Evolutionary conservation across 129 eudicot genomes (phyloP), one percentile per base, ranked within the genome.

Genomic region (Chrysanthemum lavandulifolium): DNA sequence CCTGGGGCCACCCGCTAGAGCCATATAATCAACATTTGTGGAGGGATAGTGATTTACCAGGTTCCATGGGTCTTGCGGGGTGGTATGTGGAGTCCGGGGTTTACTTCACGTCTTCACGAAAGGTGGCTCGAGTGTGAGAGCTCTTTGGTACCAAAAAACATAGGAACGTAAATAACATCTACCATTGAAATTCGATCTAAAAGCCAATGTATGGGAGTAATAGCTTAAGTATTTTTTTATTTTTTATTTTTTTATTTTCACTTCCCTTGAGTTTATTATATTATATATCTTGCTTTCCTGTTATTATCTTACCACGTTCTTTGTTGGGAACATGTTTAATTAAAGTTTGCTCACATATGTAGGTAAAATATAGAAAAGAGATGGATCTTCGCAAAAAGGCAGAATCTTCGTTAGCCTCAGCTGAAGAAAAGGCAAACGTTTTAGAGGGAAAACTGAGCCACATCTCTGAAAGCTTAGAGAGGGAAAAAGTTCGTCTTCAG

Each of bases 301-400:
- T 77, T 61, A 45, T 55, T 61, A 76, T 40, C 43, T 47, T 43
- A 50, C 60, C n/a, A 15, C 60, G 23, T 43, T 67, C 56, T 9
- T 16, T 63, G 48, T 23, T 73, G 40, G 71, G 65, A 21, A 13
- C 36, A 27, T 64, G 63, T 57, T 47, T 55, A 19, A 19, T 55
- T 55, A 25, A 52, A 31, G 55, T 60, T 19, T 67, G 19, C n/a
- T 36, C 13, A 66, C 63, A 47, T 49, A 58, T 82, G 52, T 74
- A 94, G 99, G 85, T 79, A 36, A 94, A 90, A 82, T 84, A 82
- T 16, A 81, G 76, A 68, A 88, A 81, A 51, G 99, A 94, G 73
- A 74, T 67, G 76, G 88, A 86, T 73, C 87, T 88, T 75, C 97
- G 88, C 61, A 84, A 83, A 79, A 86, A 81, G 10, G 91, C 91